Evolutionary conservation across 768 basidiomycete genomes (phyloP), one percentile per base, ranked within the genome.

Genomic region (Phylloporus arenicola): DNA sequence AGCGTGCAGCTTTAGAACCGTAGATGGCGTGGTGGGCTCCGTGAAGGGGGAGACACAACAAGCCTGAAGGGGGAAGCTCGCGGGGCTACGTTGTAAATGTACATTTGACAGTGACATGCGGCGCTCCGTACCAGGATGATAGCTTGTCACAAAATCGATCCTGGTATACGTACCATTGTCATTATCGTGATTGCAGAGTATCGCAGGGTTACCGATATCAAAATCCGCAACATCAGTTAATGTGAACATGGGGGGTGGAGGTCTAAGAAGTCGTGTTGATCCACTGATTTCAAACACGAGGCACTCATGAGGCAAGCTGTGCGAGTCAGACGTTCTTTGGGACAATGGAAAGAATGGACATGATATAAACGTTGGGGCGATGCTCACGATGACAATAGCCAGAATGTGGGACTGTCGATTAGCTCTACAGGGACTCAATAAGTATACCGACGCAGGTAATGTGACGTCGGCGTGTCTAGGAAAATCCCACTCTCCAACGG

Each of bases 31-130:
- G 22, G 22, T 24, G 22, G 22, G 5, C 22, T 24, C 22, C 22
- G 22, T 24, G n/a, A 24, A 24, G 3, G 5, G 22, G 22, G 22
- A 29, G 27, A 11, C 56, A 67, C 31, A 63, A 55, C 56, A 67
- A 59, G 51, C 27, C 42, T 56, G 58, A 63, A 30, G 31, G 12
- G 6, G n/a, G 16, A 35, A 52, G 45, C 22, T 50, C 30, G 61
- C 65, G 57, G 49, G 30, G 33, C 43, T 61, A 63, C 59, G 57
- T 54, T 67, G 57, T 48, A 60, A 38, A 17, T 20, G 39, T 8
- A 20, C 16, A 47, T 43, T 44, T 30, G 38, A 54, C 30, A 37
- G 16, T 53, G 16, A n/a, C n/a, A 24, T 29, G 25, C 38, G 43
- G 43, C 38, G 14, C 48, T 50, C 50, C 50, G 29, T 22, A n/a